Evolutionary conservation across 352 stramenopile genomes (phyloP).

Genomic region (Phytophthora pluvialis): DNA sequence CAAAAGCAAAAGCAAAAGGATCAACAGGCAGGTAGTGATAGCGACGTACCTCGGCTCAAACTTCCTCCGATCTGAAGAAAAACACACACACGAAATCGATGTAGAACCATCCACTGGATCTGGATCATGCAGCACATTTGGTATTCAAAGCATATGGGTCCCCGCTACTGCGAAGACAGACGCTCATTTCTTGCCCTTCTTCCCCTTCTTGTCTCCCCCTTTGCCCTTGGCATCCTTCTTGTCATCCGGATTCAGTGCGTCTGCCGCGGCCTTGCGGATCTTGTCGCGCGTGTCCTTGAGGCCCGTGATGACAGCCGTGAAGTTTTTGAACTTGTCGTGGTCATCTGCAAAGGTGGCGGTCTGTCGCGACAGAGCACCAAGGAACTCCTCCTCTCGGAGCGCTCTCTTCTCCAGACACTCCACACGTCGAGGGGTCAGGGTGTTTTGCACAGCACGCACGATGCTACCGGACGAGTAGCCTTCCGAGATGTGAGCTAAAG

Average conservation of each 20-base stretch:
- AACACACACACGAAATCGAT: background rate
- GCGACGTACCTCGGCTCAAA: constrained; percentile 29
- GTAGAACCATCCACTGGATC: background rate
- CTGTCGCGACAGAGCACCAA: constrained; percentile 73
- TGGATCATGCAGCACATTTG: constrained; percentile 18
- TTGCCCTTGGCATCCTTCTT: constrained; percentile 64
- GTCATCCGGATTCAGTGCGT: constrained; percentile 67
- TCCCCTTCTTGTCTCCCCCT: constrained; percentile 67
- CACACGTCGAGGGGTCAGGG: constrained; percentile 79
- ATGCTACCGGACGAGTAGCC: constrained; percentile 92
- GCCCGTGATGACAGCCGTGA: constrained; percentile 75
- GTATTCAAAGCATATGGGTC: constrained; percentile 29
- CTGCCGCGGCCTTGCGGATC: constrained; percentile 62
- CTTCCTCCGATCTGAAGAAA: constrained; percentile 32
- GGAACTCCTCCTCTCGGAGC: constrained; percentile 89
- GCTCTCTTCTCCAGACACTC: constrained; percentile 81
- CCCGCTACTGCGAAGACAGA: background rate
- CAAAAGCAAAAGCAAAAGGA: constrained; percentile 34
- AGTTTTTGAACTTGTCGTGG: constrained; percentile 79
- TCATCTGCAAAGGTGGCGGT: constrained; percentile 70
- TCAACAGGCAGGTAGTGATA: constrained; percentile 3
- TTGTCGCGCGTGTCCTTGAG: constrained; percentile 78
- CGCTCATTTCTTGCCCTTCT: constrained; percentile 57
- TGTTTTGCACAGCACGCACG: constrained; percentile 72
- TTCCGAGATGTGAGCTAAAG: constrained; percentile 91